phyloP scores from a whole-genome alignment of 1,284 basidiomycete species.

The Rhodotorula sp. region DNA sequence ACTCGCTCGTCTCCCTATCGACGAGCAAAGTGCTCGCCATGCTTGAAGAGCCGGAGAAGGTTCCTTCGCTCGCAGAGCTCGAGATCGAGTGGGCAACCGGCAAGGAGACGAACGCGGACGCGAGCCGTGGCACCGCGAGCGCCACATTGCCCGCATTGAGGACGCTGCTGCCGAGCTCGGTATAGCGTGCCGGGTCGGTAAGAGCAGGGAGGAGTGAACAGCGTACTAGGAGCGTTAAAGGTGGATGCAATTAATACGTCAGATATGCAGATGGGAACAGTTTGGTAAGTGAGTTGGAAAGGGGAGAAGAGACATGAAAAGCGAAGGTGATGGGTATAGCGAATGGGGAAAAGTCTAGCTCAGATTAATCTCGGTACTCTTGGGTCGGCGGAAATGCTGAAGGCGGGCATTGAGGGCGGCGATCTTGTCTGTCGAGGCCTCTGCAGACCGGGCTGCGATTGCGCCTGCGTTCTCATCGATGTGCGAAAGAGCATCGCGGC shows the following conservation, averaged over 20 bases:
- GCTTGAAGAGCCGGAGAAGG: slow-evolving; percentile 7
- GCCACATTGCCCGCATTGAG: slow-evolving; percentile 13
- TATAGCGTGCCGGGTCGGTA: slow-evolving; percentile 6
- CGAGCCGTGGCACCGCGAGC: slow-evolving; percentile 14
- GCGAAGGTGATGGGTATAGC: not conserved
- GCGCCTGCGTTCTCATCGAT: slow-evolving; percentile 18
- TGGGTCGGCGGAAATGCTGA: not conserved
- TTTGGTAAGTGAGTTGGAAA: not conserved
- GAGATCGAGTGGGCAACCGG: slow-evolving; percentile 15
- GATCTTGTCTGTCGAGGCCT: not conserved
- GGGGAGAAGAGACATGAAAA: not conserved
- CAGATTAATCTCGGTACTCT: slow-evolving; percentile 1
- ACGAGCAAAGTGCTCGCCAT: slow-evolving; percentile 8
- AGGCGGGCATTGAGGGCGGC: slow-evolving; percentile 4
- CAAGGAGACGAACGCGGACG: not conserved
- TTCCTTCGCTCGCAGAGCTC: not conserved
- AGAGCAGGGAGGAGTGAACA: not conserved
- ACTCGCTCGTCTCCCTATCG: slow-evolving; percentile 14
- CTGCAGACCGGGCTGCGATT: not conserved
- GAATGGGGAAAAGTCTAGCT: slow-evolving; percentile 4
- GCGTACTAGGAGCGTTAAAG: not conserved
- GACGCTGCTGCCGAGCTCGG: slow-evolving; percentile 9
- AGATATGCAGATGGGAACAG: not conserved
- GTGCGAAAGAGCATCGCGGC: slow-evolving; percentile 5
- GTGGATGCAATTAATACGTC: not conserved